phyloP scores from a whole-genome alignment of 345 rosid species.

The Kandelia obovata region DNA sequence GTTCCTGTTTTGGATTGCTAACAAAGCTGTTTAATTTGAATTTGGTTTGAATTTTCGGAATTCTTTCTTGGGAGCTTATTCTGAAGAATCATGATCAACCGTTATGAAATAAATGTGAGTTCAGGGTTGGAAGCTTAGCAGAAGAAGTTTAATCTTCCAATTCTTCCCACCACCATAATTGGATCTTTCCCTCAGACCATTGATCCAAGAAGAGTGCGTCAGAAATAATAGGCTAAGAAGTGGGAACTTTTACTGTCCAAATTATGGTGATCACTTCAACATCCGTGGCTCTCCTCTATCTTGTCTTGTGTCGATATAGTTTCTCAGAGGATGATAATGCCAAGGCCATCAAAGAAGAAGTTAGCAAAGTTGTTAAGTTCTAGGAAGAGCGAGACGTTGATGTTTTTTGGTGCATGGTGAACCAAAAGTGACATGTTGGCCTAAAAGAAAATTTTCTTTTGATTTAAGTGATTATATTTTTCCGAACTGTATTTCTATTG shows the following conservation, averaged over 20 bases:
- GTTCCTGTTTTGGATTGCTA: background rate
- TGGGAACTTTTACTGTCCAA: slow-evolving; percentile 20
- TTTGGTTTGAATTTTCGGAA: background rate
- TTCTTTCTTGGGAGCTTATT: slow-evolving; percentile 66
- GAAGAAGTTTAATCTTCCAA: slow-evolving; percentile 85
- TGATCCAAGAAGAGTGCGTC: slow-evolving; percentile 93
- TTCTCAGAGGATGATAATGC: slow-evolving; percentile 82
- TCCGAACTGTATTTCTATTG: background rate
- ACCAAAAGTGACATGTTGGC: slow-evolving; percentile 64
- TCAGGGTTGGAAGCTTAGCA: slow-evolving; percentile 91
- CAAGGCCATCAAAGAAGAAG: slow-evolving; percentile 86
- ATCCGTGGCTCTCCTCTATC: background rate
- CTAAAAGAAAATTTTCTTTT: background rate
- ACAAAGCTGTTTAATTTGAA: background rate
- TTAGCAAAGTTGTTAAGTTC: slow-evolving; percentile 74
- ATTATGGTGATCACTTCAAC: background rate
- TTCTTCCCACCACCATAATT: slow-evolving; percentile 87
- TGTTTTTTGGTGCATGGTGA: slow-evolving; percentile 94
- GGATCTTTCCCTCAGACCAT: slow-evolving; percentile 89
- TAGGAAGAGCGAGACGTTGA: slow-evolving; percentile 91
- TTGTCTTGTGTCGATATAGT: slow-evolving; percentile 29
- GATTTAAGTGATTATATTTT: background rate
- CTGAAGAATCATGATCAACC: slow-evolving; percentile 85
- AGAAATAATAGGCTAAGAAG: slow-evolving; percentile 97
- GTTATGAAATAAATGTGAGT: slow-evolving; percentile 73